Percentiles rank a stretch among this genome's conserved stretches.
Conservation (phyloP, 495 filamentous ascomycete species). For the Podospora pseudopauciseta region DNA sequence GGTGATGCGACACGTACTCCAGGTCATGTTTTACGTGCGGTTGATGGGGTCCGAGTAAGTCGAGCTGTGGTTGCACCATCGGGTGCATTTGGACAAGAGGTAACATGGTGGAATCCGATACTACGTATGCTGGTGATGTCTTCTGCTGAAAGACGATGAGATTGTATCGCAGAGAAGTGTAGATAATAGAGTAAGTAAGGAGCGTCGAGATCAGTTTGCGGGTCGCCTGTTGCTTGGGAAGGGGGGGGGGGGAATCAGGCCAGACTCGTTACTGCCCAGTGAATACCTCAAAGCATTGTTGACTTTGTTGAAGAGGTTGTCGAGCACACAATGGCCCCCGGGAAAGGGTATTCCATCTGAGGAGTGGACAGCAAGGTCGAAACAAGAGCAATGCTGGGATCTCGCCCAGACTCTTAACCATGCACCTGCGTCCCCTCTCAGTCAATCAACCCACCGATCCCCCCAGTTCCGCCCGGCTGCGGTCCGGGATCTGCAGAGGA, state of each 20-base stretch:
- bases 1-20: conserved; percentile 31
- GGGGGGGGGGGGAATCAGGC: conserved; percentile 11
- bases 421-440: conserved; percentile 13
- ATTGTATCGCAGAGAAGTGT: conserved; percentile 4
- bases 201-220: conserved; percentile 14
- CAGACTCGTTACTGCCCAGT: conserved; percentile 33
- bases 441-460: conserved; percentile 3
- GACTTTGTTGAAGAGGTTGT: conserved; percentile 10
- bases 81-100: conserved; percentile 48
- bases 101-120: conserved; percentile 34
- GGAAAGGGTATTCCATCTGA: conserved; percentile 25
- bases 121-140: background rate
- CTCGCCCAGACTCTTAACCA: conserved; percentile 20
- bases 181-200: conserved; percentile 7
- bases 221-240: background rate
- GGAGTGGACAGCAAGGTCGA: background rate
- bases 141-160: conserved; percentile 12
- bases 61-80: conserved; percentile 44
- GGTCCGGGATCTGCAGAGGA: background rate
- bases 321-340: conserved; percentile 24
- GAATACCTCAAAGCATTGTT: conserved; percentile 33
- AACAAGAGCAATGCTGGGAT: conserved; percentile 16
- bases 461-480: background rate
- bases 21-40: conserved; percentile 27
- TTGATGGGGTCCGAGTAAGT: conserved; percentile 32